phyloP scores from a whole-genome alignment of 345 rosid genomes.

The Aquilaria malaccensis region DNA sequence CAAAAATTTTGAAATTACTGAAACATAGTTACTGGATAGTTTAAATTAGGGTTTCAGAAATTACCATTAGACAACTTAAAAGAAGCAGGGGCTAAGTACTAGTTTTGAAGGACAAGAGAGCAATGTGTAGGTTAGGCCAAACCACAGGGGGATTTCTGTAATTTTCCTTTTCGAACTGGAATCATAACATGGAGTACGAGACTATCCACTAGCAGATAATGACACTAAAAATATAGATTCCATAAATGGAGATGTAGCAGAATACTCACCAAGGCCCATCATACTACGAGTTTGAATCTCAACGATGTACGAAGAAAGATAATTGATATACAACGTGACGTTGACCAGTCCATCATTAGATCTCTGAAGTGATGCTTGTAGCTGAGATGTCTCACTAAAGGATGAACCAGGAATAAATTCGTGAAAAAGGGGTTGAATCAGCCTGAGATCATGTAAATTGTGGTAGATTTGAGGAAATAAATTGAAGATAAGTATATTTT shows the following conservation, averaged over 20 bases:
- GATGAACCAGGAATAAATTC: conserved; percentile 80
- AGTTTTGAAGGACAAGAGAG: no score
- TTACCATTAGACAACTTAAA: no score
- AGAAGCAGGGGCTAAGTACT: no score
- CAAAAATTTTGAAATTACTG: no score
- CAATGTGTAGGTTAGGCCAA: no score
- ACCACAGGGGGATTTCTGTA: no score
- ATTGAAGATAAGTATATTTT: conserved; percentile 71
- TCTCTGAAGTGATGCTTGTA: conserved; percentile 63
- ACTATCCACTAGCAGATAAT: neutral
- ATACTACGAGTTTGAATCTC: conserved; percentile 68
- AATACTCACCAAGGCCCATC: conserved; percentile 77
- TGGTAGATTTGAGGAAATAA: conserved; percentile 73
- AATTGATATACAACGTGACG: conserved; percentile 68
- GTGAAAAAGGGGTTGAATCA: conserved; percentile 85
- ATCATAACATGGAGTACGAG: neutral
- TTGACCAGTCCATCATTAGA: conserved; percentile 65
- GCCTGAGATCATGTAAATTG: conserved; percentile 57
- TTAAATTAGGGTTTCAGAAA: no score
- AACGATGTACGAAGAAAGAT: conserved; percentile 73
- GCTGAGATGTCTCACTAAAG: conserved; percentile 48
- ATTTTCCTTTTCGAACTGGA: no score
- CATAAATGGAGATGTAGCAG: conserved; percentile 6
- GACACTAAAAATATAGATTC: neutral
- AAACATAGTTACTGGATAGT: no score